Conservation (phyloP, 2,329 filamentous ascomycete species). For the Epichloe aotearoae region DNA sequence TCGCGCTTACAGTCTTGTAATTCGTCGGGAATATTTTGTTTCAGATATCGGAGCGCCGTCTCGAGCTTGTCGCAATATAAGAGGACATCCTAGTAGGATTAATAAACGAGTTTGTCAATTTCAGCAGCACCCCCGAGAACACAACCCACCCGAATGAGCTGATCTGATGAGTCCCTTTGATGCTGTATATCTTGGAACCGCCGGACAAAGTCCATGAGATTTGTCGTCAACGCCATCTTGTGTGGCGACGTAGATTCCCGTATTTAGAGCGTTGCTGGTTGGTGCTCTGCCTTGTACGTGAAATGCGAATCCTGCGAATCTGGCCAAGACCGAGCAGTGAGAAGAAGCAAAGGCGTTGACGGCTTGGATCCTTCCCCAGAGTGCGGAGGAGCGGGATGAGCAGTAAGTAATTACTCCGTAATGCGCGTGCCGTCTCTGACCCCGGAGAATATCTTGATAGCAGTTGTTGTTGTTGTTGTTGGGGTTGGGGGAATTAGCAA, state of each 20-base stretch:
- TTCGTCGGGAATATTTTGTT: conserved; percentile 25
- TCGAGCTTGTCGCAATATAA: conserved; percentile 29
- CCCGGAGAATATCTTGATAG: too few species aligned
- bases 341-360: too few species aligned
- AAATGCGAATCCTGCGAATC: not conserved
- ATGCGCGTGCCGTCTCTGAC: too few species aligned
- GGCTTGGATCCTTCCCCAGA: too few species aligned
- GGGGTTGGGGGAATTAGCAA: too few species aligned
- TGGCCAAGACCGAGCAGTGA: too few species aligned
- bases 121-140: not conserved
- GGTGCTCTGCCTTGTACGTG: not conserved
- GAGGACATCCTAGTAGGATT: conserved; percentile 16
- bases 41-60: conserved; percentile 29
- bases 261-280: not conserved
- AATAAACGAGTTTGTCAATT: not conserved
- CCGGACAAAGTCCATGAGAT: conserved; percentile 32
- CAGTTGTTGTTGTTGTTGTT: too few species aligned
- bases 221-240: conserved; percentile 13
- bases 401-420: too few species aligned
- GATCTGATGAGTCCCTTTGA: conserved; percentile 27
- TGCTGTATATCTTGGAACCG: conserved; percentile 31
- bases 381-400: too few species aligned
- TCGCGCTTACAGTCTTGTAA: conserved; percentile 35
- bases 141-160: conserved; percentile 31
- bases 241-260: not conserved